Conservation (phyloP, 23 red algal species). For the Porphyridium purpureum region DNA sequence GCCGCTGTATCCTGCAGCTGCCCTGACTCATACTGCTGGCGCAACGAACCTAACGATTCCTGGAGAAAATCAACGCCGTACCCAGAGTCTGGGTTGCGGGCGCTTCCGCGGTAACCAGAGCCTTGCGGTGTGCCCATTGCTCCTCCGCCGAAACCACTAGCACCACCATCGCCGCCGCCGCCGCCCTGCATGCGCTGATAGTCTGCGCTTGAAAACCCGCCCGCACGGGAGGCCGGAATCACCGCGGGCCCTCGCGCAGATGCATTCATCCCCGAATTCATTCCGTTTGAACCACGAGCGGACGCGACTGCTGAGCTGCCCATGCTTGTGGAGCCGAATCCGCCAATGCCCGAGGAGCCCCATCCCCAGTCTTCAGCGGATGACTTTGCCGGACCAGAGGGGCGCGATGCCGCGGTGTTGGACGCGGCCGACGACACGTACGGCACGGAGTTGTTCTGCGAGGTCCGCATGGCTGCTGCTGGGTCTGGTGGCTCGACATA, state of each 20-base stretch:
- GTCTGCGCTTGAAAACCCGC: no score
- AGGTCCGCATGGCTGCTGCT: constrained; percentile 10
- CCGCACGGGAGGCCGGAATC: no score
- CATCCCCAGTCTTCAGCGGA: constrained; percentile 4
- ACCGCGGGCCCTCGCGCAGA: no score
- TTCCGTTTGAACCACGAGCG: no score
- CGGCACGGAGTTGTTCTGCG: neutral
- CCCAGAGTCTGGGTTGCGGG: constrained; percentile 16
- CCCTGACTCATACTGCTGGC: no score
- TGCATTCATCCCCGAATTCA: no score
- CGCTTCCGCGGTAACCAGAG: constrained; percentile 12
- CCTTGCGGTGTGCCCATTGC: constrained; percentile 16
- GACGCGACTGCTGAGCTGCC: neutral
- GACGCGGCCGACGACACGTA: constrained; percentile 6
- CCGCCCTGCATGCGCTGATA: neutral
- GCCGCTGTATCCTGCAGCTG: constrained; percentile 35
- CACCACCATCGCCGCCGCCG: neutral
- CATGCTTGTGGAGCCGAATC: constrained; percentile 8
- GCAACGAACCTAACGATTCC: no score
- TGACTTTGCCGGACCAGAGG: neutral
- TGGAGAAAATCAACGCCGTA: constrained; percentile 10
- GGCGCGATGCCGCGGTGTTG: constrained; percentile 13
- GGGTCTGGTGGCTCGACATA: constrained; percentile 29
- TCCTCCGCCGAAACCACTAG: neutral
- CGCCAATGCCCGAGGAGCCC: constrained; percentile 1